A percentile compares a stretch with the other conserved stretches of the same genome.
Conservation (phyloP, 129 eudicot genomes). For the carrot (Daucus carota) region DH1_v3.0 NC_030383.2:51502001-51502500, state of each 20-base stretch:
- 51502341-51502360: conserved; percentile 21
- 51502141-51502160: conserved; percentile 93
- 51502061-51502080: neutral
- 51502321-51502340: conserved; percentile 19
- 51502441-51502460: conserved; percentile 61
- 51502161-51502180: conserved; percentile 96
- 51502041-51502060: neutral
- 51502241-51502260: conserved; percentile 98
- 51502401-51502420: conserved; percentile 90
- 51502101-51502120: neutral
- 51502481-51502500: conserved; percentile 74
- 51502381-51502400: conserved; percentile 92
- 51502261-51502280: conserved; percentile 82
- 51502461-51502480: conserved; percentile 50
- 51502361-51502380: conserved; percentile 93
- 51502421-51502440: conserved; percentile 88
- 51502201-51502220: conserved; percentile 75
- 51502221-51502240: conserved; percentile 77
- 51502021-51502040: neutral
- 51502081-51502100: neutral
- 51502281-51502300: neutral
- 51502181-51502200: conserved; percentile 90
- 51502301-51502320: conserved; percentile 5
- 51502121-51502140: conserved; percentile 36
- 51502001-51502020: neutral